Base-by-base conservation (phyloP, 192 early-diverging fungal species). In the Lobosporangium transversale region DNA sequence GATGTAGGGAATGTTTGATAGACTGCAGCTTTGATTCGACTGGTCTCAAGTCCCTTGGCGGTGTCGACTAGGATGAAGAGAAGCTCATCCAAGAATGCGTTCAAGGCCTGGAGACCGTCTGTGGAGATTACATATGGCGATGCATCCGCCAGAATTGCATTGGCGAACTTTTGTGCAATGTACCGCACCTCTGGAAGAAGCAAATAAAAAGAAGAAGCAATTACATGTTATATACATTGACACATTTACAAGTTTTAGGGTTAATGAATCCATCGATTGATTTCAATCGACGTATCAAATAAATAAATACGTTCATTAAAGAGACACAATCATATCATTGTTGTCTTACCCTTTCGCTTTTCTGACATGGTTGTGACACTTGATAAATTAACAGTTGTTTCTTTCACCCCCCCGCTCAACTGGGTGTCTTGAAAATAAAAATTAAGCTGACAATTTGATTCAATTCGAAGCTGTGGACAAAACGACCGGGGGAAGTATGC, bases 81-180 rank as follows among this genome's bases (percentile, higher is more conserved):
- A 27, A 86, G 84, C 54, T 88, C 87, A 58, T 88, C 87, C 20
- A 88, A 62, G 57, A 88, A 88, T 21, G 70, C 75, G 53, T 88
- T 88, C 26, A 88, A 79, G 17, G 83, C 79, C 36, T 78, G 66
- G 12, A 88, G 68, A 31, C 85, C 87, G 59, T 88, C 87, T 30
- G 74, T 83, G 9, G 87, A 88, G 31, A 88, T 83, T 31, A 84
- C 80, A 37, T 82, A 86, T 18, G 85, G 71, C 0, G 80, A 85
- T 53, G 84, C 67, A 44, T 85, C 85, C 1, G 83, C 75, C 63
- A 88, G 70, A 74, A 88, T 88, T 59, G 87, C 85, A 68, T 85
- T 88, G 3, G 87, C 87, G 45, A 85, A 84, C 62, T 84, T 80
- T 80, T 87, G 80, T 53, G 84, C 85, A 49, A 87, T 85, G 59